These are phyloP conservation scores for Oryza officinalis DNA, from an alignment of 176 grass and related monocot species.

Conservation along the genomic window DNA sequence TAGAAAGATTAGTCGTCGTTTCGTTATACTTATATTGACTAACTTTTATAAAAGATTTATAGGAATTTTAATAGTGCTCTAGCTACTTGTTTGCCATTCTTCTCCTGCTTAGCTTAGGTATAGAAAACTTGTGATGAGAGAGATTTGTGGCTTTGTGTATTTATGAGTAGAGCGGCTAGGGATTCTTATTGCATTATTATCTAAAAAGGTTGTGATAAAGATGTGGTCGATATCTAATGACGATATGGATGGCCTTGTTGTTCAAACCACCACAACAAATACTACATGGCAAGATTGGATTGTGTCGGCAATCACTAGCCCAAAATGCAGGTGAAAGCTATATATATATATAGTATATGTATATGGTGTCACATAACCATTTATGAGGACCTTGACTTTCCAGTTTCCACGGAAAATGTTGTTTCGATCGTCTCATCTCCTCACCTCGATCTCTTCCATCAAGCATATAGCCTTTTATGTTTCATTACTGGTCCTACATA, in stretches of 20 bases:
- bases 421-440: neutral
- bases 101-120: too few species aligned
- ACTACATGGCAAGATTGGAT: neutral
- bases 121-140: too few species aligned
- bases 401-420: neutral
- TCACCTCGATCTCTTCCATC: neutral
- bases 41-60: too few species aligned
- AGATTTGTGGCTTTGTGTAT: neutral
- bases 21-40: too few species aligned
- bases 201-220: neutral
- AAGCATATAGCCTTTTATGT: neutral
- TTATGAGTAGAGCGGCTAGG: neutral
- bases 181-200: neutral
- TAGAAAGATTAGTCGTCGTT: too few species aligned
- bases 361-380: neutral
- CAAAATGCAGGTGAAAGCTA: neutral
- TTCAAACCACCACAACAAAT: neutral
- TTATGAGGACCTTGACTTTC: neutral
- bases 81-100: too few species aligned
- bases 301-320: constrained; percentile 21
- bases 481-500: neutral
- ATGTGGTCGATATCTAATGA: too few species aligned
- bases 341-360: neutral
- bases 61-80: too few species aligned
- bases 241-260: too few species aligned